Conservation (phyloP, 768 basidiomycete genomes). For the Kwoniella dejecticola region DNA sequence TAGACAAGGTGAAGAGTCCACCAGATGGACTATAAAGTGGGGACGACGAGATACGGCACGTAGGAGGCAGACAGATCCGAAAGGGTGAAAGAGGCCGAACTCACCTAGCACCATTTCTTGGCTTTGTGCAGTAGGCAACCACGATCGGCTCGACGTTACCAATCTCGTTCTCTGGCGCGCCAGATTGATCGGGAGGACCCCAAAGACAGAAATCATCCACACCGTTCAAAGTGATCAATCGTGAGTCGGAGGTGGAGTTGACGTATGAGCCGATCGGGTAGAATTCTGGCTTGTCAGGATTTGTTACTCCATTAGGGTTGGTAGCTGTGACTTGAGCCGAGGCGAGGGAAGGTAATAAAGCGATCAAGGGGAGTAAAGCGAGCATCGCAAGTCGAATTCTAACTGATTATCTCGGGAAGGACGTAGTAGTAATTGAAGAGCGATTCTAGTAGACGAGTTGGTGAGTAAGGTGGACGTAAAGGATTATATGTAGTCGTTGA, state of each 20-base stretch:
- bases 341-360: conserved; percentile 16
- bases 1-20: too few relatives aligned
- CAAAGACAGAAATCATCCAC: conserved; percentile 54
- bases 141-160: conserved; percentile 55
- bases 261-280: conserved; percentile 45
- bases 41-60: too few relatives aligned
- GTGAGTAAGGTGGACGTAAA: neutral
- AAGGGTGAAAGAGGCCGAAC: conserved; percentile 5
- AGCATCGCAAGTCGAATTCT: conserved; percentile 4
- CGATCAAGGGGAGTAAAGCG: conserved; percentile 10
- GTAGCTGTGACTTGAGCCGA: conserved; percentile 22
- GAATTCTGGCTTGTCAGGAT: conserved; percentile 45
- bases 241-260: conserved; percentile 52
- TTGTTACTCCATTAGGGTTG: conserved; percentile 47
- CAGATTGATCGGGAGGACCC: conserved; percentile 38
- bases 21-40: too few relatives aligned
- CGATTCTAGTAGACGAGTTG: neutral
- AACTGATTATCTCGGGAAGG: too few relatives aligned
- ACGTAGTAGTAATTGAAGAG: too few relatives aligned
- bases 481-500: neutral
- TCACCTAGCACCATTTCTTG: conserved; percentile 56
- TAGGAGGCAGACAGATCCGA: too few relatives aligned
- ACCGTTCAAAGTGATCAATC: conserved; percentile 51
- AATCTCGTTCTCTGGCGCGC: conserved; percentile 43
- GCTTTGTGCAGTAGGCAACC: conserved; percentile 58